Evolutionary conservation across 768 basidiomycete species (phyloP).

Genomic region (Leccinellum albellum): DNA sequence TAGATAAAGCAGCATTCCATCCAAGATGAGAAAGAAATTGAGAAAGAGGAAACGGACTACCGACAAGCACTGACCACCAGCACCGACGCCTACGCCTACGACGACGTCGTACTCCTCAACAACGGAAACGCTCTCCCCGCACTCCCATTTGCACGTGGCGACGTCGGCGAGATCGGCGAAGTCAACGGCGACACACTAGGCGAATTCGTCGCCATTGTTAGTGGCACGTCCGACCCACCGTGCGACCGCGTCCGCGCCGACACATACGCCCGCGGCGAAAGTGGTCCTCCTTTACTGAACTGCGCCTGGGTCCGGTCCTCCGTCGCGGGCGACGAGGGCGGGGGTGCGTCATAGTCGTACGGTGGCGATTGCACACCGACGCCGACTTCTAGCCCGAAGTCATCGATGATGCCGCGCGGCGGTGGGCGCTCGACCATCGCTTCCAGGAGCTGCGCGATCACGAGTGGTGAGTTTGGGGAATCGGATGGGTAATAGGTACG

Average conservation of each 20-base stretch:
- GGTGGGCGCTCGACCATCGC: constrained; percentile 86
- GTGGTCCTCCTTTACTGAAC: constrained; percentile 8
- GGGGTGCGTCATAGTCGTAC: constrained; percentile 12
- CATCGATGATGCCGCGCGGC: constrained; percentile 65
- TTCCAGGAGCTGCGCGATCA: constrained; percentile 62
- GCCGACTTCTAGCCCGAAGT: constrained; percentile 43
- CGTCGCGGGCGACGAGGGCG: constrained; percentile 13
- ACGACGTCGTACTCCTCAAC: neutral
- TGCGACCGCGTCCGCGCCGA: constrained; percentile 46
- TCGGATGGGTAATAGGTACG: neutral
- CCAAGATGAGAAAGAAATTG: neutral
- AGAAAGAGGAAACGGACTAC: neutral
- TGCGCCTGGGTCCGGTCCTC: constrained; percentile 32
- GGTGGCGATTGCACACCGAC: neutral
- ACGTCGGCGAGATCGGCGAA: constrained; percentile 11
- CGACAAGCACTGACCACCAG: too few species aligned
- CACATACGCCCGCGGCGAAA: constrained; percentile 56
- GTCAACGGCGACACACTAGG: constrained; percentile 27
- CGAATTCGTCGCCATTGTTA: neutral
- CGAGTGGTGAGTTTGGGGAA: neutral
- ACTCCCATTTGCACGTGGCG: neutral
- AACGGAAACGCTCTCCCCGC: constrained; percentile 9
- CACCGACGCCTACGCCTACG: neutral
- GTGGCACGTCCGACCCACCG: neutral
- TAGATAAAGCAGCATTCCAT: neutral